Evolutionary conservation across 1,139 yeast genomes (phyloP).

Genomic region (Hemisphaericaspora xylofermentans): DNA sequence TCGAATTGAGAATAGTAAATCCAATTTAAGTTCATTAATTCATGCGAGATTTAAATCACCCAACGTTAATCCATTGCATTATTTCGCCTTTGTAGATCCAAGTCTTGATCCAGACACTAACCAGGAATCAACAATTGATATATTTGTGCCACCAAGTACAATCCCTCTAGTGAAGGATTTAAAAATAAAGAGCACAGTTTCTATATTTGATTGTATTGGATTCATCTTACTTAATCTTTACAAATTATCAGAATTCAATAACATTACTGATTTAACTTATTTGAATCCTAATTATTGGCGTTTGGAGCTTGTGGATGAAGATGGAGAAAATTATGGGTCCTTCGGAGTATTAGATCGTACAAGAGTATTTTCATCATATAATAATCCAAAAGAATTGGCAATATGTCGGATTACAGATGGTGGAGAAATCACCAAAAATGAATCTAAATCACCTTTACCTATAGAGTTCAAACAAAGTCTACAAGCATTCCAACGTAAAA

Average conservation of each 20-base stretch:
- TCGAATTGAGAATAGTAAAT: conserved; percentile 12
- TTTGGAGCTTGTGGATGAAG: conserved; percentile 72
- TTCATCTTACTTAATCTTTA: conserved; percentile 44
- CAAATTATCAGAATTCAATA: conserved; percentile 20
- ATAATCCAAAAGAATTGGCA: conserved; percentile 64
- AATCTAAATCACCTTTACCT: conserved; percentile 55
- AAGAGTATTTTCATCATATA: conserved; percentile 54
- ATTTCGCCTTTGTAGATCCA: conserved; percentile 49
- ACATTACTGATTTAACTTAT: conserved; percentile 14
- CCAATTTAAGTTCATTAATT: conserved; percentile 44
- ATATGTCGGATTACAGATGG: conserved; percentile 46
- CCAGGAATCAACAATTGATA: conserved; percentile 28
- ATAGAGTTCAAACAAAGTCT: conserved; percentile 35
- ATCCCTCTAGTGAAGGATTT: conserved; percentile 32
- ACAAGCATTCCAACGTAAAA: conserved; percentile 17
- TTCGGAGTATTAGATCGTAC: conserved; percentile 68
- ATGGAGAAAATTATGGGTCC: conserved; percentile 75
- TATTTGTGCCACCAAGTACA: conserved; percentile 39
- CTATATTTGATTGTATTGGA: conserved; percentile 66
- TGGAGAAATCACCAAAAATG: conserved; percentile 33
- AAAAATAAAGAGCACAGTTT: conserved; percentile 43
- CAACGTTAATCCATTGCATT: conserved; percentile 50
- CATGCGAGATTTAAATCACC: conserved; percentile 34
- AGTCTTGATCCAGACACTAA: conserved; percentile 24
- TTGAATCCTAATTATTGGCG: conserved; percentile 65